Evolutionary conservation across 2,329 filamentous ascomycete genomes (phyloP), one percentile per base, ranked within the genome.

Genomic region (Nothophaeocryptopus gaeumannii): DNA sequence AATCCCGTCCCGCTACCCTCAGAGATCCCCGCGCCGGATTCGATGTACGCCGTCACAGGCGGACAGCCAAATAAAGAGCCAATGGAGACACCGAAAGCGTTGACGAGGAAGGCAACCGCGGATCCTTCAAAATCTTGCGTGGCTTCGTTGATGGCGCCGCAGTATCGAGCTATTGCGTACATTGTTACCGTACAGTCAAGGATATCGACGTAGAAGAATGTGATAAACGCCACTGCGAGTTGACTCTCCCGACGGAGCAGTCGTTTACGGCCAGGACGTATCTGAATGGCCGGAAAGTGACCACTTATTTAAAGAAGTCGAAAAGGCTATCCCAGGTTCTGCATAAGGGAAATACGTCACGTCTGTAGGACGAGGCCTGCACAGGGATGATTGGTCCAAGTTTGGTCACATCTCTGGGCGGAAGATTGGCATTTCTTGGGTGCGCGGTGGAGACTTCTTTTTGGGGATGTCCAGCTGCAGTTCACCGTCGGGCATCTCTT

Each of bases 71-170:
- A 77, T 1, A 95, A 74, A 5, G 87, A 82, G 2, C 89, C 89
- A 55, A 95, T 87, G 1, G 87, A 88, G 60, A 95, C 90, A 60
- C 83, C 84, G 34, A 91, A 72, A 1, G 89, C 88, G 62, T 95
- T 89, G 16, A 93, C 85, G 69, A 88, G 81, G 69, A 95, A 95
- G 1, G 89, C 89, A 14, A 89, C 74, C 1, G 89, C 85, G 12
- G 86, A 91, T 50, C 89, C 87, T 68, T 95, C 89, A 55, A 95
- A 95, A 65, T 95, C 89, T 64, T 90, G 85, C 0, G 89, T 93
- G 43, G 82, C 79, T 60, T 88, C 85, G 59, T 95, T 87, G 64
- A 95, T 85, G 48, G 87, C 81, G 38, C 87, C 83, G 58, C 85
- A 85, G 69, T 92, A 93, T 29, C 85, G 84, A 13, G 89, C 89